phyloP scores from a whole-genome alignment of 2,329 filamentous ascomycete species.

The Sporothrix brasiliensis region DNA sequence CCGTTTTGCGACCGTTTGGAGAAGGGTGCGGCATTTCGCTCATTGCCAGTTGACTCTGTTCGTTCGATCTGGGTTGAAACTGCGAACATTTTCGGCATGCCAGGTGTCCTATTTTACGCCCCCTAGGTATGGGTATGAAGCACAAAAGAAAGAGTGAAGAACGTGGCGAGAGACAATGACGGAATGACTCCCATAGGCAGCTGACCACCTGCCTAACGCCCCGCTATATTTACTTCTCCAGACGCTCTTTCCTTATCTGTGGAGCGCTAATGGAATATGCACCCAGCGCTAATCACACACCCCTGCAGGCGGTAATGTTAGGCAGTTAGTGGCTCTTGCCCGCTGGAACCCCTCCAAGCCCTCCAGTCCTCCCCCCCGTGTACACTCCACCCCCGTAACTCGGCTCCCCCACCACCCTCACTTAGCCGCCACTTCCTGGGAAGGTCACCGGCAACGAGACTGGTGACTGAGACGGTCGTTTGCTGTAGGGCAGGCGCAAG shows the following conservation, averaged over 20 bases:
- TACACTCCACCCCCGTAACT: not conserved
- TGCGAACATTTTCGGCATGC: slow-evolving; percentile 1
- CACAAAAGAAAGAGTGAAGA: not conserved
- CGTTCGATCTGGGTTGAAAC: not conserved
- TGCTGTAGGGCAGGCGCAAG: slow-evolving; percentile 11
- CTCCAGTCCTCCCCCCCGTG: not conserved
- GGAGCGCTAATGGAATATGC: not conserved
- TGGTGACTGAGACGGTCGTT: slow-evolving; percentile 25
- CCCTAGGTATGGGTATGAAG: not conserved
- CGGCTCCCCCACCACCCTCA: slow-evolving; percentile 18
- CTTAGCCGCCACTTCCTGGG: slow-evolving; percentile 9
- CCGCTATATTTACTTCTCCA: not conserved
- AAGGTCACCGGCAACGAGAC: slow-evolving; percentile 23
- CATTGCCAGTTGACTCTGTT: not conserved
- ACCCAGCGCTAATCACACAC: slow-evolving; percentile 24
- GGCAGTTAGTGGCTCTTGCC: not conserved
- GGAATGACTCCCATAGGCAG: slow-evolving; percentile 14
- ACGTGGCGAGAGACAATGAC: not conserved
- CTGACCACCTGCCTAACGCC: slow-evolving; percentile 3
- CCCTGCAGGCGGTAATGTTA: slow-evolving; percentile 27
- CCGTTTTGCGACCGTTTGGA: slow-evolving; percentile 14
- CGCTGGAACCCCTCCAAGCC: not conserved
- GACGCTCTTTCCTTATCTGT: slow-evolving; percentile 27
- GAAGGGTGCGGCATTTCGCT: not conserved
- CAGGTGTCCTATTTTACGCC: not conserved